These are phyloP conservation scores for Colletotrichum orbiculare DNA, from an alignment of 2,329 filamentous ascomycete genomes.

Conservation along the genomic window DNA sequence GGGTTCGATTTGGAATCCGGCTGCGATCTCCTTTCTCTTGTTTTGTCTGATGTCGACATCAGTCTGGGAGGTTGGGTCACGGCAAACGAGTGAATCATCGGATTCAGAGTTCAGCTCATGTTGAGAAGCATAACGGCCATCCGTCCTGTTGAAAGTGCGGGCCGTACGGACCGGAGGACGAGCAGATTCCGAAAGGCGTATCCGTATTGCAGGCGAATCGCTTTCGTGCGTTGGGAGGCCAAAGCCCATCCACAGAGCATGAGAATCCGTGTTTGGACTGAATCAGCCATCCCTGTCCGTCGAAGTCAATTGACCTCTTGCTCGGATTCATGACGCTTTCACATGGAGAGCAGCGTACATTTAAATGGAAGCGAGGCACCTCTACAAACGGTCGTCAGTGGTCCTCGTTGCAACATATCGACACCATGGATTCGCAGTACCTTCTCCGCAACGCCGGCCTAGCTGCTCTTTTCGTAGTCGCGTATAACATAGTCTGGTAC, in stretches of 20 bases:
- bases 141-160: not conserved
- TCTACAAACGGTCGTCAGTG: too few species aligned
- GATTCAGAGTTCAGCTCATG: conserved; percentile 23
- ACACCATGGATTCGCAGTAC: conserved; percentile 9
- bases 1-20: conserved; percentile 9
- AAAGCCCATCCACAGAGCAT: conserved; percentile 11
- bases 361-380: too few species aligned
- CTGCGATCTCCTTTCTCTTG: not conserved
- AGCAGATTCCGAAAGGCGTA: conserved; percentile 15
- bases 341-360: not conserved
- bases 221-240: conserved; percentile 10
- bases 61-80: not conserved
- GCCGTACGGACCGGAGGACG: conserved; percentile 7
- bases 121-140: not conserved
- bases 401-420: not conserved
- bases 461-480: conserved; percentile 7
- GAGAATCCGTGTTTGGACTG: conserved; percentile 17
- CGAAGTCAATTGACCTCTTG: conserved; percentile 10
- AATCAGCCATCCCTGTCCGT: conserved; percentile 25
- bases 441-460: conserved; percentile 12
- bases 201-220: conserved; percentile 20
- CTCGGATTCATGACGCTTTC: conserved; percentile 21
- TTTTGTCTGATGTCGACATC: conserved; percentile 23
- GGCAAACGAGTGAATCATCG: not conserved
- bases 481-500: conserved; percentile 25